Conservation (phyloP, 192 early-diverging fungal genomes). For the Backusella circina region DNA sequence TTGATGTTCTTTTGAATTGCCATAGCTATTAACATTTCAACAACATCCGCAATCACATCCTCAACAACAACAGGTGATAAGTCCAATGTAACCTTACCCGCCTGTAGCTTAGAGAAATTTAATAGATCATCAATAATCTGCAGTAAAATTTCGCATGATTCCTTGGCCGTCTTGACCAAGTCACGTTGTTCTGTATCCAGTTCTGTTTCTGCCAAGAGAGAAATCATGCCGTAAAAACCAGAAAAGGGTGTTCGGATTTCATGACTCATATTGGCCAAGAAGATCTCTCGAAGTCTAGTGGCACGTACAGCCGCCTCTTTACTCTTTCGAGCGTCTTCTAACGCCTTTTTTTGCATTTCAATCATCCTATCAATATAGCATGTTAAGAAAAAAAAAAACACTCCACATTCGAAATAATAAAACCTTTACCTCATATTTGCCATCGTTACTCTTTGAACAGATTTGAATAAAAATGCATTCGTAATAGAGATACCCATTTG, state of each 20-base stretch:
- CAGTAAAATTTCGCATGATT: slow-evolving; percentile 46
- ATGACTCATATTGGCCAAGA: slow-evolving; percentile 37
- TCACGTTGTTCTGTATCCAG: slow-evolving; percentile 46
- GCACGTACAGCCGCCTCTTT: slow-evolving; percentile 32
- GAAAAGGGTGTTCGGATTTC: slow-evolving; percentile 46
- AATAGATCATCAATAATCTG: slow-evolving; percentile 49
- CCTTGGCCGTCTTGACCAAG: slow-evolving; percentile 48
- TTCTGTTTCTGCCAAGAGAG: slow-evolving; percentile 39
- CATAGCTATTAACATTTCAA: slow-evolving; percentile 60
- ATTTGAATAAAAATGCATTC: slow-evolving; percentile 47
- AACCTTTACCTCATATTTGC: slow-evolving; percentile 21
- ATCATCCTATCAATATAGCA: slow-evolving; percentile 22
- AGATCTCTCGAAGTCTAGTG: slow-evolving; percentile 29
- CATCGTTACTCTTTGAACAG: slow-evolving; percentile 37
- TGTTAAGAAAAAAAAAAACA: background rate
- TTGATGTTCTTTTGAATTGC: slow-evolving; percentile 59
- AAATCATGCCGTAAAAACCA: slow-evolving; percentile 48
- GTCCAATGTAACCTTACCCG: slow-evolving; percentile 46
- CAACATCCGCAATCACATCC: slow-evolving; percentile 44
- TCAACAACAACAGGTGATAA: slow-evolving; percentile 38
- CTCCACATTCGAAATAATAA: background rate
- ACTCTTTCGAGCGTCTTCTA: slow-evolving; percentile 32
- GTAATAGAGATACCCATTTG: slow-evolving; percentile 51
- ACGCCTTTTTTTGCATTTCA: slow-evolving; percentile 30
- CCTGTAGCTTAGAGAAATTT: slow-evolving; percentile 47